Base-by-base conservation (phyloP, 495 filamentous ascomycete species). In the Neurospora hispaniola region DNA sequence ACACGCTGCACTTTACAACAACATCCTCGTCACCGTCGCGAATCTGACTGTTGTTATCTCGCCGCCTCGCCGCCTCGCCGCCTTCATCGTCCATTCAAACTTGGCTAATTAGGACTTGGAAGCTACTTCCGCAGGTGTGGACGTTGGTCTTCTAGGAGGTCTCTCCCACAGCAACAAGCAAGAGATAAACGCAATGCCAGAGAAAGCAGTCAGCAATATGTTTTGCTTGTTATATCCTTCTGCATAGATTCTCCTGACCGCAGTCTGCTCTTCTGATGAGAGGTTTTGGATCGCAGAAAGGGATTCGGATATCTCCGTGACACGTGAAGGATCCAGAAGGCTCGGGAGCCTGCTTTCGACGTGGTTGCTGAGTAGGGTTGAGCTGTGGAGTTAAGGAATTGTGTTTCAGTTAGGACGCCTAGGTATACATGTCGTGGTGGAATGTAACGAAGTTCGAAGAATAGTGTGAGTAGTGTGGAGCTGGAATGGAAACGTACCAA, bases 331-430 rank as follows among this genome's bases (percentile, higher is more conserved):
- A 18, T n/a, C 72, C 20, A 74, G 16, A 62, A 73, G 41, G 7
- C 9, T 18, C 23, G 54, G 43, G 5, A 46, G 72, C 8, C 66
- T 44, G 2, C 38, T 40, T 8, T 59, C 40, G 10, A 74, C 35
- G 40, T 70, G 74, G 40, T 73, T 76, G 71, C 68, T 75, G 43
- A 76, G 20, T 0, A 76, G 3, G 5, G 73, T 73, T 7, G 73
- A 75, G 40, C 72, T 48, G n/a, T 48, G 18, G 8, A 48, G 44
- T 11, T 23, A 23, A 5, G 10, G 4, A 23, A 48, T 11, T 48
- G 44, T 3, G 44, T 4, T 20, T 20, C 3, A 20, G 44, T 48
- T 7, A 48, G 44, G 9, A 11, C 8, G 18, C 16, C 42, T 7
- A 16, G 12, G 14, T 43, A 3, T 44, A 48, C 8, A 48, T 3